These are phyloP conservation scores for Lophium mytilinum DNA, from an alignment of 495 filamentous ascomycete genomes.

Conservation along the genomic window DNA sequence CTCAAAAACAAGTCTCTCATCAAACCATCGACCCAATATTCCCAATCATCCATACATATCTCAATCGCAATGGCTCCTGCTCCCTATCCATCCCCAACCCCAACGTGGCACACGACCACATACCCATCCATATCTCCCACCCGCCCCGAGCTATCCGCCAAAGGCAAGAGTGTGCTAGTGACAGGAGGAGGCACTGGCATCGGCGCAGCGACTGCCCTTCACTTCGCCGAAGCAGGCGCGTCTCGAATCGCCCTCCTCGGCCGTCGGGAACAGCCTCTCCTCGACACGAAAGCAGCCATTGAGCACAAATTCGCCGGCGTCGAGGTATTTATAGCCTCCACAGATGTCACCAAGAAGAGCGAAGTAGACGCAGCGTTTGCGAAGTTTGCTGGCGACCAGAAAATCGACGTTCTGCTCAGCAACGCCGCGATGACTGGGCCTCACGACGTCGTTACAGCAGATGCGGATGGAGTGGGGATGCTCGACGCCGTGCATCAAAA, in stretches of 20 bases:
- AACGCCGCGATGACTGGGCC: slow-evolving; percentile 26
- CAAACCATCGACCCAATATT: slow-evolving; percentile 5
- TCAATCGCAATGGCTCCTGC: slow-evolving; percentile 20
- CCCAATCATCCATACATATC: background rate
- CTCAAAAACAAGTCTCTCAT: slow-evolving; percentile 2
- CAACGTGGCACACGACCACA: slow-evolving; percentile 23
- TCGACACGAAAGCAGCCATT: slow-evolving; percentile 29
- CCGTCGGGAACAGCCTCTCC: slow-evolving; percentile 28
- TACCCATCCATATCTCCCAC: slow-evolving; percentile 14
- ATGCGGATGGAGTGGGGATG: slow-evolving; percentile 30
- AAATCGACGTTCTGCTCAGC: slow-evolving; percentile 19
- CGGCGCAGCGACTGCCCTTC: slow-evolving; percentile 10
- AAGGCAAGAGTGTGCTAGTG: slow-evolving; percentile 17
- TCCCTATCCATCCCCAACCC: slow-evolving; percentile 23
- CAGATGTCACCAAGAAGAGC: slow-evolving; percentile 37
- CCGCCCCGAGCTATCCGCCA: slow-evolving; percentile 15
- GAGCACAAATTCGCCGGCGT: slow-evolving; percentile 20
- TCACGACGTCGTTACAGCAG: slow-evolving; percentile 20
- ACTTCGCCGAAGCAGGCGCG: slow-evolving; percentile 18
- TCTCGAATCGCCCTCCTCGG: slow-evolving; percentile 22
- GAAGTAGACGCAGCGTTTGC: slow-evolving; percentile 37
- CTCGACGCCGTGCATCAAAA: slow-evolving; percentile 34
- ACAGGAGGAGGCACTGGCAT: slow-evolving; percentile 19
- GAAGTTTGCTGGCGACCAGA: slow-evolving; percentile 28
- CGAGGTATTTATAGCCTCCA: slow-evolving; percentile 28